Base-by-base conservation (phyloP, 768 basidiomycete species). In the Lenzites betulinus region DNA sequence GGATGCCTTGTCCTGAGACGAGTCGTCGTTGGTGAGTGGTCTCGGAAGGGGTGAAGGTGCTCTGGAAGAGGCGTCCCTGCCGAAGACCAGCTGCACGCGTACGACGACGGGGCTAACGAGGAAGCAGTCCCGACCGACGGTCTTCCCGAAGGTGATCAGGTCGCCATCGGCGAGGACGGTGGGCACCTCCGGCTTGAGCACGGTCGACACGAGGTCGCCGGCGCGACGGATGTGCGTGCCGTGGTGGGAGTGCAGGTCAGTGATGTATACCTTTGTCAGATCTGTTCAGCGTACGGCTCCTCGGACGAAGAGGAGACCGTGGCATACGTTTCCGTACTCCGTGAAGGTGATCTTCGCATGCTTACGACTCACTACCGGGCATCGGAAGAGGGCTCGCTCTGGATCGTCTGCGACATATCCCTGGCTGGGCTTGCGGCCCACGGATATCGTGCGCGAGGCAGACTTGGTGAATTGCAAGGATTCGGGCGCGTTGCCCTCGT, bases 261-360 rank as follows among this genome's bases (percentile, higher is more conserved):
- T 81, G 70, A 92, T 72, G 67, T 86, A 88, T 12, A 82, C 85
- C 90, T 91, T 70, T 18, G n/a, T 48, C 28, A 41, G 22, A 35
- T 59, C 62, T 54, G 30, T 51, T 66, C 63, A 69, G 62, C 41
- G 51, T 65, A 62, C 56, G 49, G 54, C 64, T 41, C 47, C 28
- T 28, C 65, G 58, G 67, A 46, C 59, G 65, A 35, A 59, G 66
- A 66, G 56, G 39, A 26, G 46, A 36, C 39, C 58, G 50, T 42
- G 53, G 50, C 57, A 54, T 81, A 91, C 90, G 76, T 83, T 81
- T 47, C 89, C 88, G 63, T 79, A 81, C 66, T 89, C 86, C 5
- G 86, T 79, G 71, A 92, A 87, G 22, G 81, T 79, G 60, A 93
- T 85, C 79, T 85, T 89, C 58, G 90, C 90, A 76, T 93, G 90